These are phyloP conservation scores for Favolaschia claudopus DNA, from an alignment of 768 basidiomycete genomes.

Conservation along the genomic window DNA sequence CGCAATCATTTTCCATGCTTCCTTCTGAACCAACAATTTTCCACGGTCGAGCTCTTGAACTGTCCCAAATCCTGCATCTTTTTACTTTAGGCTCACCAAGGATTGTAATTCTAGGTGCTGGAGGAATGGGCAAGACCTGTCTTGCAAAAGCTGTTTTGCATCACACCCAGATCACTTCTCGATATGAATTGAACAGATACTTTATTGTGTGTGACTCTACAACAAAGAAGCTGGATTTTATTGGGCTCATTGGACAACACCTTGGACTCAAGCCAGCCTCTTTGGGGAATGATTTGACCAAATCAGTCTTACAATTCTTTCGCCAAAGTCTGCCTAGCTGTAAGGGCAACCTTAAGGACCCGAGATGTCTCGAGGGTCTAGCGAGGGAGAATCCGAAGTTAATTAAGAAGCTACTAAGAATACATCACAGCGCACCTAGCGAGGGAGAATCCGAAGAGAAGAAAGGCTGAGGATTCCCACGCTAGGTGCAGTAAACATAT, in stretches of 20 bases:
- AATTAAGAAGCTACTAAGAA: no score
- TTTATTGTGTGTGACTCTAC: constrained; percentile 4
- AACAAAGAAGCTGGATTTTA: neutral
- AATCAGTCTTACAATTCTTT: neutral
- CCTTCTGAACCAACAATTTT: no score
- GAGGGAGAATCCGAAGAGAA: no score
- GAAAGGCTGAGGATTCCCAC: no score
- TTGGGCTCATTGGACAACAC: neutral
- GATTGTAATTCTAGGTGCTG: neutral
- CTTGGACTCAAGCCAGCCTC: neutral
- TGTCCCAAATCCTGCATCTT: no score
- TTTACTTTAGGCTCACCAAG: neutral
- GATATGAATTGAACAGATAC: neutral
- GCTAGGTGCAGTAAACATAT: no score
- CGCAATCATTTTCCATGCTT: no score
- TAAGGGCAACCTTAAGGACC: no score
- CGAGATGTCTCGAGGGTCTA: no score
- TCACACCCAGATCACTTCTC: neutral
- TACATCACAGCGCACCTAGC: no score
- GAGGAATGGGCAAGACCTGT: constrained; percentile 5
- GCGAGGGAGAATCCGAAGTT: no score
- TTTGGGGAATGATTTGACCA: neutral
- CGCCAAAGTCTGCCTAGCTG: neutral
- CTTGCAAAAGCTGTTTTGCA: neutral
- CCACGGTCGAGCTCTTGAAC: no score